Conservation (phyloP, 345 rosid genomes). For the Anastatica hierochuntica region DNA sequence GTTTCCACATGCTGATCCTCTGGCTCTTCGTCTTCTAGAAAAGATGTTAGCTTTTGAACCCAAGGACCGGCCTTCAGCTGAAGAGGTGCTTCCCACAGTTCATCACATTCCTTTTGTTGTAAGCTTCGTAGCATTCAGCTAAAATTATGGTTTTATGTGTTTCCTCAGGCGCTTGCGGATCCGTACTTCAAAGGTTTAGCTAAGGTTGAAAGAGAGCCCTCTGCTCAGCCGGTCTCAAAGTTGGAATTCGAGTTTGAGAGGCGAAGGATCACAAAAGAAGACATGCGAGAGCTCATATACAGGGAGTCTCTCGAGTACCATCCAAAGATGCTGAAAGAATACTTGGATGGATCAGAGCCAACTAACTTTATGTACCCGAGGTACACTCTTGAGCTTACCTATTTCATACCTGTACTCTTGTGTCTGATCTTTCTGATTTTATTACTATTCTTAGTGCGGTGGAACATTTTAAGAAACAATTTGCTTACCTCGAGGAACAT, state of each 20-base stretch:
- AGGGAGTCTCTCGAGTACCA: slow-evolving; percentile 90
- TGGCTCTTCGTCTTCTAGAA: slow-evolving; percentile 80
- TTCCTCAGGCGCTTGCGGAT: slow-evolving; percentile 82
- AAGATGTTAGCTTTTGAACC: slow-evolving; percentile 94
- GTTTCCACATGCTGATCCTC: slow-evolving; percentile 88
- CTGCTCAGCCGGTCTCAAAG: slow-evolving; percentile 91
- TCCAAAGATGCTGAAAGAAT: slow-evolving; percentile 89
- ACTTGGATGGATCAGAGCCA: slow-evolving; percentile 85
- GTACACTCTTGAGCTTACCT: slow-evolving; percentile 27
- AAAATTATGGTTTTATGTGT: slow-evolving; percentile 4
- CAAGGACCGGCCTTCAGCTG: slow-evolving; percentile 82
- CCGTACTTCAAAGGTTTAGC: slow-evolving; percentile 86
- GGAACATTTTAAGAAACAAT: slow-evolving; percentile 95
- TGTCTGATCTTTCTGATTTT: neutral
- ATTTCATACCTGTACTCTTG: neutral
- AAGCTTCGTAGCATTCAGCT: neutral
- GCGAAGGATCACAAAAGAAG: slow-evolving; percentile 89
- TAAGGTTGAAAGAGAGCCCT: slow-evolving; percentile 91
- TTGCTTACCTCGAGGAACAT: slow-evolving; percentile 92
- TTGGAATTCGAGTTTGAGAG: slow-evolving; percentile 97
- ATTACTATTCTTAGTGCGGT: slow-evolving; percentile 55
- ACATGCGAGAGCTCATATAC: slow-evolving; percentile 84
- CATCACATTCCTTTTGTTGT: neutral
- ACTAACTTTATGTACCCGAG: slow-evolving; percentile 95
- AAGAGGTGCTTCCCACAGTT: slow-evolving; percentile 48